Conservation (phyloP, 306 rosid species). For the Arachis stenosperma region DNA sequence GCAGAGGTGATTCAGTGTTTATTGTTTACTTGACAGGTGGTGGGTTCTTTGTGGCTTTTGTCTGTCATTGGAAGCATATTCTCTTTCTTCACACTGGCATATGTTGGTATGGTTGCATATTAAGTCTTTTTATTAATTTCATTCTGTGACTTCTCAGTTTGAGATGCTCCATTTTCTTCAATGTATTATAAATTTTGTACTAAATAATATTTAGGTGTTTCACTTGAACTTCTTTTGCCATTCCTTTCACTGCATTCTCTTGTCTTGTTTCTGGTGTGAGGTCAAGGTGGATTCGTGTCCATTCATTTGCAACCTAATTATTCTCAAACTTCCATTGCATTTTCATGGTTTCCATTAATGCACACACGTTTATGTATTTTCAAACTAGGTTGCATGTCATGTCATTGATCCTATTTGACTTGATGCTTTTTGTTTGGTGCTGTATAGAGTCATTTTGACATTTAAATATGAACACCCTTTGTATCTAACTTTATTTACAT, state of each 20-base stretch:
- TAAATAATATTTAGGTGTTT: slow-evolving; percentile 8
- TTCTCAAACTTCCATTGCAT: slow-evolving; percentile 4
- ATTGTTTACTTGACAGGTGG: slow-evolving; percentile 65
- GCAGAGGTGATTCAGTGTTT: slow-evolving; percentile 30
- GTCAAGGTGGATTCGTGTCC: slow-evolving; percentile 6
- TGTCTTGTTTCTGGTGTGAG: slow-evolving; percentile 21
- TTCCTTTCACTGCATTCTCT: not conserved
- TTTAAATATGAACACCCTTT: not conserved
- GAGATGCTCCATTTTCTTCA: not conserved
- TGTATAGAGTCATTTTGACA: slow-evolving; percentile 7
- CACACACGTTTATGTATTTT: slow-evolving; percentile 11
- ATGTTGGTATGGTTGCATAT: slow-evolving; percentile 62
- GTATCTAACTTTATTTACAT: slow-evolving; percentile 25
- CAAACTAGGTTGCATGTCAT: not conserved
- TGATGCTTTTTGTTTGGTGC: slow-evolving; percentile 13
- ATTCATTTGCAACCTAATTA: not conserved
- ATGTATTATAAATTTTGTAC: not conserved
- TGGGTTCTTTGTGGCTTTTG: slow-evolving; percentile 78
- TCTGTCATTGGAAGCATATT: slow-evolving; percentile 76
- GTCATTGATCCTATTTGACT: slow-evolving; percentile 9
- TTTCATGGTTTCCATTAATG: slow-evolving; percentile 6
- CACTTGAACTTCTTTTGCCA: slow-evolving; percentile 6
- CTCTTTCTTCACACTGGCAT: slow-evolving; percentile 76
- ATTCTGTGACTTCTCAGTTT: too few species aligned
- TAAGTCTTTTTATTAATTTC: not conserved